Percentiles rank a stretch among this genome's conserved stretches.
phyloP scores from a whole-genome alignment of 768 basidiomycete genomes.

The Termitomyces sp. region DNA sequence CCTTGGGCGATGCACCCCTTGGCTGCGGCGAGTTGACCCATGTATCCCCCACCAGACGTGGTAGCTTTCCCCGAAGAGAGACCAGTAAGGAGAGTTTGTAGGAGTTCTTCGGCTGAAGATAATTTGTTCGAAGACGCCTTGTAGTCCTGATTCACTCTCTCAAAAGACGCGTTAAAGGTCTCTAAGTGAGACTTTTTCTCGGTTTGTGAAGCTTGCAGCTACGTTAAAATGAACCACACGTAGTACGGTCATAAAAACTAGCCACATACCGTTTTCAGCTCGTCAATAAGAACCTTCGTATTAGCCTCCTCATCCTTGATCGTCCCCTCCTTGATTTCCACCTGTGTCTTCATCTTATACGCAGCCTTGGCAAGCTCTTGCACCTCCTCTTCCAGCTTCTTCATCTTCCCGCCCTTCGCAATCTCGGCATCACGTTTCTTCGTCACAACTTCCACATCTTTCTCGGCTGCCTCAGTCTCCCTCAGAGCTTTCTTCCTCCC shows the following conservation, averaged over 20 bases:
- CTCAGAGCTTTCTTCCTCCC: conserved; percentile 43
- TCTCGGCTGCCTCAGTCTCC: conserved; percentile 63
- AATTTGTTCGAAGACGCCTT: conserved; percentile 55
- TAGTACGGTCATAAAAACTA: not conserved
- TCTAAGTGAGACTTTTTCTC: conserved; percentile 59
- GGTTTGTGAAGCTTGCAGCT: conserved; percentile 56
- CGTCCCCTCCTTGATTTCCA: conserved; percentile 71
- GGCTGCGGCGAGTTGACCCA: conserved; percentile 92
- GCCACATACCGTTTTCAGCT: conserved; percentile 54
- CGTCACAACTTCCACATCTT: conserved; percentile 57
- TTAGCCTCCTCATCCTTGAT: conserved; percentile 76
- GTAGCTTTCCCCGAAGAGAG: conserved; percentile 65
- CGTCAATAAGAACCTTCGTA: conserved; percentile 43
- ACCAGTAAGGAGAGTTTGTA: conserved; percentile 92
- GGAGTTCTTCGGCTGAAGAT: conserved; percentile 79
- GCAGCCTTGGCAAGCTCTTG: conserved; percentile 73
- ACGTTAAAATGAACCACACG: not conserved
- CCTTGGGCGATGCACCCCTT: conserved; percentile 70
- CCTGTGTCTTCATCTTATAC: conserved; percentile 79
- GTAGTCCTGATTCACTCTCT: conserved; percentile 65
- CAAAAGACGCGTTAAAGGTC: conserved; percentile 47
- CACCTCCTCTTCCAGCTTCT: conserved; percentile 77
- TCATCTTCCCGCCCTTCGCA: conserved; percentile 89
- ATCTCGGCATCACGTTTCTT: conserved; percentile 82
- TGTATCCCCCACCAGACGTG: conserved; percentile 81